Evolutionary conservation across 2,329 filamentous ascomycete genomes (phyloP).

Genomic region (Neofusicoccum umdonicola): DNA sequence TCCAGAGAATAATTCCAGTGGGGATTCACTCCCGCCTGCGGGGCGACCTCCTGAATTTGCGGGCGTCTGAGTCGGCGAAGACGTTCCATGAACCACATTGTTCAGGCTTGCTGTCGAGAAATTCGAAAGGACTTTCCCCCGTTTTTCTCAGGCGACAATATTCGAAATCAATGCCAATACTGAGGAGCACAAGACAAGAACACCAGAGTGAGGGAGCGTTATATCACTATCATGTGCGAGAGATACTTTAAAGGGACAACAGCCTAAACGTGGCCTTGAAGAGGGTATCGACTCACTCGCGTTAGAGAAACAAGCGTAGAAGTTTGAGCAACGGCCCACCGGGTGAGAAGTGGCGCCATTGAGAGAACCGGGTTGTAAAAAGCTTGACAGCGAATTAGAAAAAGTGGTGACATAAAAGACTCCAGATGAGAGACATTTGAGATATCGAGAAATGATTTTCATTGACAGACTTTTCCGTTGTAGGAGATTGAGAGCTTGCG

Average conservation of each 20-base stretch:
- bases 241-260: not conserved
- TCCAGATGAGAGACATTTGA: not conserved
- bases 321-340: not conserved
- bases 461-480: not conserved
- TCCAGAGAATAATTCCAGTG: not conserved
- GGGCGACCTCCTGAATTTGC: not conserved
- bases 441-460: not conserved
- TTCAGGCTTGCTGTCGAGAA: not conserved
- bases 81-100: conserved; percentile 1
- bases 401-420: not conserved
- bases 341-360: not conserved
- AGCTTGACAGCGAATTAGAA: not conserved
- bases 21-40: not conserved
- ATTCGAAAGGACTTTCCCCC: not conserved
- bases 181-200: not conserved
- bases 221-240: not conserved
- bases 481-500: not conserved
- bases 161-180: not conserved
- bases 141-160: not conserved
- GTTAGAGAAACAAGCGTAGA: not conserved
- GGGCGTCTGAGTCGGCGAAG: not conserved
- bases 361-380: not conserved
- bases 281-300: not conserved
- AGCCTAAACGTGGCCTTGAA: not conserved
- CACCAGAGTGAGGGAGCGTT: not conserved